Percentiles rank a stretch among this genome's conserved stretches.
These are phyloP conservation scores for Ophiocordyceps camponoti-saundersi DNA, from an alignment of 2,329 filamentous ascomycete genomes.

Conservation along the genomic window DNA sequence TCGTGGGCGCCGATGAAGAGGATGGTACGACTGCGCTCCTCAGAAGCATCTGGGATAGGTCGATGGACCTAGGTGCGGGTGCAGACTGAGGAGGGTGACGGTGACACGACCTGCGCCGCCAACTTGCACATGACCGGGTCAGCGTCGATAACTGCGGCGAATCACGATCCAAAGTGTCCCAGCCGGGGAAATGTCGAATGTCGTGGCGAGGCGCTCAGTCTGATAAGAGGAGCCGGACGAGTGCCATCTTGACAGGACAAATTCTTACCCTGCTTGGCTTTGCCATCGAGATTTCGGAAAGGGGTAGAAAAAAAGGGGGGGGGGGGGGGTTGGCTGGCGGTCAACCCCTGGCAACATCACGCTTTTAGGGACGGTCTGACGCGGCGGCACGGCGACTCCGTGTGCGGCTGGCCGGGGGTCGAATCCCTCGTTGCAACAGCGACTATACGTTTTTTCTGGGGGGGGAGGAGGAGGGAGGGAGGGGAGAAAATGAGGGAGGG, in stretches of 20 bases:
- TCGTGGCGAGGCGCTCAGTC: neutral
- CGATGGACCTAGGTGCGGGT: slow-evolving; percentile 37
- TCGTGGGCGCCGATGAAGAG: slow-evolving; percentile 30
- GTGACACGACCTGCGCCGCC: neutral
- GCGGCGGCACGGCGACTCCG: neutral
- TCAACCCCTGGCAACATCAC: neutral
- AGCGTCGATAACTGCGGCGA: too few species aligned
- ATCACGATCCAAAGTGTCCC: neutral
- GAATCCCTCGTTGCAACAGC: neutral
- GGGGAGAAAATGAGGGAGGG: too few species aligned
- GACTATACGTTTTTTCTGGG: neutral
- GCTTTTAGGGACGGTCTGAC: neutral
- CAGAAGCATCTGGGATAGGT: slow-evolving; percentile 45
- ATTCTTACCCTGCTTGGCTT: neutral
- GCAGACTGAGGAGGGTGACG: slow-evolving; percentile 6
- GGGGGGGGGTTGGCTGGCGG: neutral
- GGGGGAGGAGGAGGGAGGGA: too few species aligned
- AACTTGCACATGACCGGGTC: neutral
- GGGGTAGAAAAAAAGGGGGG: neutral
- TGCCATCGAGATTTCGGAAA: neutral
- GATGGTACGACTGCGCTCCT: slow-evolving; percentile 33
- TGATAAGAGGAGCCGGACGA: neutral
- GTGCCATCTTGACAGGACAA: neutral
- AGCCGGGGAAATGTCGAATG: neutral
- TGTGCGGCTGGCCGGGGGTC: neutral